Base-by-base conservation (phyloP, 2,329 filamentous ascomycete genomes). In the Fusarium agapanthi region DNA sequence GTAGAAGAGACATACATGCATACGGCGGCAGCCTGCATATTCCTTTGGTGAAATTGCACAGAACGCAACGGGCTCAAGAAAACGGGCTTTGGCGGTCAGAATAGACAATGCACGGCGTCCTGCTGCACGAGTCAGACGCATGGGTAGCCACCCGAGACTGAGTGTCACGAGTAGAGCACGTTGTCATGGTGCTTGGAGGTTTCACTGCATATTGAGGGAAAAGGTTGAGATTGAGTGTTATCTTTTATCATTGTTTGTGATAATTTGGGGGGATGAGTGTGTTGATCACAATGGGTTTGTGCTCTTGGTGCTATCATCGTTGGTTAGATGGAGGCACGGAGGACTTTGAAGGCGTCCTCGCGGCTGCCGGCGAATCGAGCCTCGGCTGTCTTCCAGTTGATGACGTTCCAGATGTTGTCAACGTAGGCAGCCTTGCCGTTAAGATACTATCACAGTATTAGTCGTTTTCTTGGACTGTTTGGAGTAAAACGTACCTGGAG, bases 341-440 rank as follows among this genome's bases (percentile, higher is more conserved):
- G 80, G 24, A 82, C 77, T 76, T 83, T 83, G 79, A 87, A 86
- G 3, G 80, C 83, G 63, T 87, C 84, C 15, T 86, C 84, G 9
- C 81, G 81, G 9, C 74, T 82, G 6, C 88, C 87, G 4, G 82
- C 75, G 80, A 89, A 93, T 35, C 92, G 86, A 65, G 86, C 82
- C 83, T 93, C 91, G 3, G 89, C 88, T 10, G 87, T 90, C 82
- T 91, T 89, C 93, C 92, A 95, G 83, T 94, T 94, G 78, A 95
- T 89, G 37, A 95, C 88, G 38, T 90, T 90, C 92, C 92, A 95
- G 75, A 94, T 92, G 70, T 92, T 92, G 68, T 92, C 88, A 12
- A 94, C 87, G 75, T 95, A 95, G 0, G 89, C 89, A 2, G 90
- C 91, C 81, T 94, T 94, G 67, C 90, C 89, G 76, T 95, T 95